Evolutionary conservation across 768 basidiomycete species (phyloP).

Genomic region (Gelatoporia subvermispora): DNA sequence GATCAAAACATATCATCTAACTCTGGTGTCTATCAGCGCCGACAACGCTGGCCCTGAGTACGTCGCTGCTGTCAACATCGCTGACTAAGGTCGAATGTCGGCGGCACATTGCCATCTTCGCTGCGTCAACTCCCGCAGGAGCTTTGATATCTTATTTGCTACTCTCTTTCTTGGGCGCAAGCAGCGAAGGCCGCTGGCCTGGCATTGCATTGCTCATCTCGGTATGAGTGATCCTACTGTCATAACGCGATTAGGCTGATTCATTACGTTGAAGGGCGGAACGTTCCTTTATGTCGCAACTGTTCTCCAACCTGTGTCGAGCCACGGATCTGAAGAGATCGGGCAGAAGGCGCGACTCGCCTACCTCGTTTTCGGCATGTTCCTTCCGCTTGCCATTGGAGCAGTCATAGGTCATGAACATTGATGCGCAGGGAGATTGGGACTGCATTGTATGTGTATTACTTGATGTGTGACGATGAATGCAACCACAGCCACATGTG

Average conservation of each 20-base stretch:
- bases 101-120: slow-evolving; percentile 73
- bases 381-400: slow-evolving; percentile 10
- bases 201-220: slow-evolving; percentile 81
- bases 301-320: slow-evolving; percentile 14
- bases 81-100: slow-evolving; percentile 65
- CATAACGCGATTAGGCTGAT: not conserved
- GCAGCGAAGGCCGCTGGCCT: slow-evolving; percentile 48
- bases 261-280: slow-evolving; percentile 8
- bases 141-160: slow-evolving; percentile 73
- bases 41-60: slow-evolving; percentile 84
- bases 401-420: slow-evolving; percentile 10
- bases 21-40: slow-evolving; percentile 67
- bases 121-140: slow-evolving; percentile 77
- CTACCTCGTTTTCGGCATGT: slow-evolving; percentile 12
- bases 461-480: too few species aligned
- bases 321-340: not conserved
- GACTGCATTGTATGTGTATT: too few species aligned
- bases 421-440: not conserved
- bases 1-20: too few species aligned
- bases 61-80: slow-evolving; percentile 75
- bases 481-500: too few species aligned
- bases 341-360: slow-evolving; percentile 1
- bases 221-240: slow-evolving; percentile 35
- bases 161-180: slow-evolving; percentile 50
- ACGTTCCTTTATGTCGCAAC: slow-evolving; percentile 19